Evolutionary conservation across 2,329 filamentous ascomycete genomes (phyloP).

Genomic region (Gliomastix tumulicola): DNA sequence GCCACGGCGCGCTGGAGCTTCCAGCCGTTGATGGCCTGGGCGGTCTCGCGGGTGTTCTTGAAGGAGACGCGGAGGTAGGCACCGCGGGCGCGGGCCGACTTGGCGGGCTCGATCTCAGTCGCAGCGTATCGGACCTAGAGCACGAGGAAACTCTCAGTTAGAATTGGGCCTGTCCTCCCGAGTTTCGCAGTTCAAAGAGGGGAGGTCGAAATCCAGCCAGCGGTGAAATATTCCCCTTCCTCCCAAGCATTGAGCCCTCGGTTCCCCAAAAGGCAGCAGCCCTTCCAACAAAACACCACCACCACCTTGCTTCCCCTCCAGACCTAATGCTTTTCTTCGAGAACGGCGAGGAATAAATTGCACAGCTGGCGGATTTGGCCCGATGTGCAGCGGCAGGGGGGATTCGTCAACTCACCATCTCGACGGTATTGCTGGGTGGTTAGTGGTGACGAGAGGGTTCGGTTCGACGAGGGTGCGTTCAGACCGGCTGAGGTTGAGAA

Average conservation of each 20-base stretch:
- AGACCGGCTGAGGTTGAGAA: constrained; percentile 35
- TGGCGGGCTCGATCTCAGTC: constrained; percentile 76
- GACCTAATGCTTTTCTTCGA: no score
- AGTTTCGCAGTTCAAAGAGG: no score
- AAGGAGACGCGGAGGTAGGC: constrained; percentile 98
- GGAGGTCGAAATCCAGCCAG: no score
- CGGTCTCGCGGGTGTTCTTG: constrained; percentile 99
- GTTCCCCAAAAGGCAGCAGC: no score
- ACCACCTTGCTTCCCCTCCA: no score
- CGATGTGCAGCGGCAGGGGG: no score
- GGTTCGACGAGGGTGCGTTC: constrained; percentile 43
- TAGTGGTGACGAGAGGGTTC: constrained; percentile 35
- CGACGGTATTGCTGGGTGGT: constrained; percentile 40
- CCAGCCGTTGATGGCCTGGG: constrained; percentile 99
- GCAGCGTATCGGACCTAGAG: constrained; percentile 92
- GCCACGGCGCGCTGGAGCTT: constrained; percentile 90
- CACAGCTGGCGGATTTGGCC: no score
- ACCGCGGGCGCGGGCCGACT: constrained; percentile 96
- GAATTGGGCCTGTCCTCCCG: no score
- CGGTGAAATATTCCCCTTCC: no score
- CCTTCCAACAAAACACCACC: no score
- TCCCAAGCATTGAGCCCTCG: no score
- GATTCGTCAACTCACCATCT: constrained; percentile 58
- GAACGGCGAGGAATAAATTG: no score
- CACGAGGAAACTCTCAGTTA: constrained; percentile 1